Percentiles rank a stretch among this genome's conserved stretches.
These are phyloP conservation scores for Fusarium sp. DNA, from an alignment of 2,329 filamentous ascomycete genomes.

Conservation along the genomic window DNA sequence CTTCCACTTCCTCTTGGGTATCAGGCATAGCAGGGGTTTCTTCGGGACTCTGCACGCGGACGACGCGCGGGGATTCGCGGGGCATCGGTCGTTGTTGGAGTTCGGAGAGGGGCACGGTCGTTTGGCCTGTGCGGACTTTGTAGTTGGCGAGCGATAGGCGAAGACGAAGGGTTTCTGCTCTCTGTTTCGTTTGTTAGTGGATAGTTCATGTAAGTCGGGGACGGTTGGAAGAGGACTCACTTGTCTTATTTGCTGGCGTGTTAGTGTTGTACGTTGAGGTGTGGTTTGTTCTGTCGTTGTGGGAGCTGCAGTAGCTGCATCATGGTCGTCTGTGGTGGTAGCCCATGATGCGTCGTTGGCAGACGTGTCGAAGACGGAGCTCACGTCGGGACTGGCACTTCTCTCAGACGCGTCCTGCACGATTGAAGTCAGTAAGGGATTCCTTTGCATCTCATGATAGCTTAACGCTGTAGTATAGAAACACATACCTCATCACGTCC, in stretches of 20 bases:
- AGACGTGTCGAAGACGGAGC: conserved; percentile 63
- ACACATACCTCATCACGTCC: conserved; percentile 48
- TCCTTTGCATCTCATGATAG: neutral
- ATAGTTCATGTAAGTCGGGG: neutral
- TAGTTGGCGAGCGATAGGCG: conserved; percentile 78
- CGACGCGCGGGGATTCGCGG: conserved; percentile 33
- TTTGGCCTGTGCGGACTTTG: conserved; percentile 79
- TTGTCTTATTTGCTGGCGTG: conserved; percentile 64
- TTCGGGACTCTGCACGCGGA: conserved; percentile 43
- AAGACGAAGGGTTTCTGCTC: conserved; percentile 73
- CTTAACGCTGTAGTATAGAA: neutral
- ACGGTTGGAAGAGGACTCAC: conserved; percentile 48
- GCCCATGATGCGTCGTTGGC: conserved; percentile 60
- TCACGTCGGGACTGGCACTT: conserved; percentile 55
- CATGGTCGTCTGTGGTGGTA: conserved; percentile 63
- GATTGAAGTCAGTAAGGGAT: conserved; percentile 6
- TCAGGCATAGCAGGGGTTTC: conserved; percentile 3
- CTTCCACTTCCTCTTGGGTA: neutral
- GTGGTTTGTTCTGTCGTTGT: conserved; percentile 20
- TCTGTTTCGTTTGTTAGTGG: conserved; percentile 52
- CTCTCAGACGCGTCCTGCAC: conserved; percentile 45
- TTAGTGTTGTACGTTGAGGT: conserved; percentile 48
- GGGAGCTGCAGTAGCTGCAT: conserved; percentile 40
- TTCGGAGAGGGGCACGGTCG: conserved; percentile 70
- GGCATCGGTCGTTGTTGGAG: conserved; percentile 58